Evolutionary conservation across 2,329 filamentous ascomycete species (phyloP).

Genomic region (Colletotrichum limetticola): DNA sequence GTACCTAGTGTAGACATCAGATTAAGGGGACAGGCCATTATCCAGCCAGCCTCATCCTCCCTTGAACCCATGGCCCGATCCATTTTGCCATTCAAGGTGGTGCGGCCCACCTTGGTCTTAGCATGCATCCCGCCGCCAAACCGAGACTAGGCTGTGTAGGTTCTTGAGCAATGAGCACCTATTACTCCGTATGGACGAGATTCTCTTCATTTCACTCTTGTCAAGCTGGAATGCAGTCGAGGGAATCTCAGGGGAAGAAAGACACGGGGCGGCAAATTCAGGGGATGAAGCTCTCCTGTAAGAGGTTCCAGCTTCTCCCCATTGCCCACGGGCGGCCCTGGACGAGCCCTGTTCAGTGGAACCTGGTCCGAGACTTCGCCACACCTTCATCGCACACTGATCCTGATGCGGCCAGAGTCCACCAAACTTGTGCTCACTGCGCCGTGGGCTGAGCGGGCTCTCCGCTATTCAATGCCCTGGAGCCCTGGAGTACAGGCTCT

Average conservation of each 20-base stretch:
- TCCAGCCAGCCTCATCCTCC: constrained; percentile 11
- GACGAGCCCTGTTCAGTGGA: constrained; percentile 23
- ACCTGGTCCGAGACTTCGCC: constrained; percentile 21
- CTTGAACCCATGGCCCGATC: neutral
- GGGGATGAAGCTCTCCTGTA: constrained; percentile 2
- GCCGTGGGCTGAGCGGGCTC: neutral
- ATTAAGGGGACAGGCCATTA: neutral
- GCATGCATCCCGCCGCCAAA: neutral
- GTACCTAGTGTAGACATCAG: neutral
- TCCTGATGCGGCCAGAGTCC: neutral
- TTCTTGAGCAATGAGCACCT: neutral
- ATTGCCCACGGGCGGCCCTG: neutral
- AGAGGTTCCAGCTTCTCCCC: neutral
- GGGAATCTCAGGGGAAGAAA: constrained; percentile 3
- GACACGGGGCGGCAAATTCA: constrained; percentile 13
- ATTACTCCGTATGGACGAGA: neutral
- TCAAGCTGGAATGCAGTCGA: neutral
- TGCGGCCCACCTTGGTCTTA: neutral
- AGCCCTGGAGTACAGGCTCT: neutral
- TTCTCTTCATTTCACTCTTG: neutral
- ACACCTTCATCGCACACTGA: neutral
- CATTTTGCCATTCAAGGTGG: neutral
- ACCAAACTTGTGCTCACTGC: neutral
- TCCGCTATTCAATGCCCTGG: constrained; percentile 4
- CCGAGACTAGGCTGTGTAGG: constrained; percentile 1